phyloP scores from a whole-genome alignment of 1,284 basidiomycete genomes.

The Naganishia cerealis region DNA sequence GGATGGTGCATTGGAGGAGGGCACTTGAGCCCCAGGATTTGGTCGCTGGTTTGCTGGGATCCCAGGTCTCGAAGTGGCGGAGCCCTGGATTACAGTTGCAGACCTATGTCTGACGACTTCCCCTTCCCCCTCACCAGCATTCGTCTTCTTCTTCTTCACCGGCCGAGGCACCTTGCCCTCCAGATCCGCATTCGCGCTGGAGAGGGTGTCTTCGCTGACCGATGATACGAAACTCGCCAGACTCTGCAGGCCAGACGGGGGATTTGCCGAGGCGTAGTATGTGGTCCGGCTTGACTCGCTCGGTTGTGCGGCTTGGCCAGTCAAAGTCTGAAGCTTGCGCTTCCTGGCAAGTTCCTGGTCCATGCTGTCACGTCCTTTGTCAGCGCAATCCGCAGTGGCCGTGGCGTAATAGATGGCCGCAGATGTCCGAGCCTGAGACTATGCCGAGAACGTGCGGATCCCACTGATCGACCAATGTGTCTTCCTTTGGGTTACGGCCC shows the following conservation, averaged over 20 bases:
- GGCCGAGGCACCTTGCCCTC: neutral
- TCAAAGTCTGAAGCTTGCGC: slow-evolving; percentile 19
- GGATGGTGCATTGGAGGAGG: neutral
- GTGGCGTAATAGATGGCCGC: neutral
- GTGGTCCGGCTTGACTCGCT: neutral
- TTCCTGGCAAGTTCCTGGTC: slow-evolving; percentile 22
- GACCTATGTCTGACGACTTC: slow-evolving; percentile 2
- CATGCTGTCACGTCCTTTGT: slow-evolving; percentile 16
- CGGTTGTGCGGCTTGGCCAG: neutral
- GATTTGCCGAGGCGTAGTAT: slow-evolving; percentile 12
- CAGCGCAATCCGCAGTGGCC: neutral
- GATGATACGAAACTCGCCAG: slow-evolving; percentile 24
- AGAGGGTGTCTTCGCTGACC: slow-evolving; percentile 2
- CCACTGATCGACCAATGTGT: neutral
- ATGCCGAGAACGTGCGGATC: neutral
- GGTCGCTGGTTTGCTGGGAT: neutral
- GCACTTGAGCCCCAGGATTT: neutral
- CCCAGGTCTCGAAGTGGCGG: neutral
- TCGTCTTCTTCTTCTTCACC: slow-evolving; percentile 12
- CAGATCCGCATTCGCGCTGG: neutral
- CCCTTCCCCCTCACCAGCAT: neutral
- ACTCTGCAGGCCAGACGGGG: slow-evolving; percentile 10
- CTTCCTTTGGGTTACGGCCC: neutral
- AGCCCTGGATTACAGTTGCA: neutral
- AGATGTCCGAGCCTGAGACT: neutral